A percentile compares a stretch with the other conserved stretches of the same genome.
phyloP scores from a whole-genome alignment of 352 stramenopile species.

The Halophytophthora batemanensis region DNA sequence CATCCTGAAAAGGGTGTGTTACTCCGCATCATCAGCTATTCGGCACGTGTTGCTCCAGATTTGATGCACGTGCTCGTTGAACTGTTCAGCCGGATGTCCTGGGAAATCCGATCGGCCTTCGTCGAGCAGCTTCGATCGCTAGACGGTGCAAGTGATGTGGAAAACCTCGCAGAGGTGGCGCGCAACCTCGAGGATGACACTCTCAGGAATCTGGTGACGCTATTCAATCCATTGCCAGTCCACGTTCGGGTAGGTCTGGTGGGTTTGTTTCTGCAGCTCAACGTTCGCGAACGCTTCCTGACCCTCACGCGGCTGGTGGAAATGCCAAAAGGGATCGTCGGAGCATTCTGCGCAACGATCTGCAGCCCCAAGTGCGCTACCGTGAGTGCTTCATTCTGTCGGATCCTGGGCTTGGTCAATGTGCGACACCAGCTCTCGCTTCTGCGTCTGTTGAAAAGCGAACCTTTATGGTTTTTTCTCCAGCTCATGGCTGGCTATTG shows the following conservation, averaged over 20 bases:
- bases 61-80: conserved; percentile 44
- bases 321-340: conserved; percentile 44
- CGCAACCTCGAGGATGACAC: conserved; percentile 33
- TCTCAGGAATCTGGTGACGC: conserved; percentile 33
- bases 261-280: conserved; percentile 29
- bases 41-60: conserved; percentile 29
- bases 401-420: conserved; percentile 41
- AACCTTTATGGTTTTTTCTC: conserved; percentile 50
- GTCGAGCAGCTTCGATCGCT: conserved; percentile 60
- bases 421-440: conserved; percentile 35
- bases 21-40: conserved; percentile 57
- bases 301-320: conserved; percentile 26
- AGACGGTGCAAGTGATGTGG: conserved; percentile 29
- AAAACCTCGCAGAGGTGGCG: conserved; percentile 34
- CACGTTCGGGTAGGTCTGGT: conserved; percentile 34
- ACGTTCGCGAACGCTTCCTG: conserved; percentile 17
- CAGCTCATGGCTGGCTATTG: conserved; percentile 31
- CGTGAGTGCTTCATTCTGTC: conserved; percentile 37
- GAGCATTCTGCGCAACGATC: conserved; percentile 29
- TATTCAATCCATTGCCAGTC: conserved; percentile 42
- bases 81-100: conserved; percentile 46
- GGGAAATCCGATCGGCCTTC: conserved; percentile 50
- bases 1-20: conserved; percentile 53
- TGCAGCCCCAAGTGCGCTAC: conserved; percentile 23
- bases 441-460: conserved; percentile 32